phyloP scores from a whole-genome alignment of 495 filamentous ascomycete genomes.

The Friedmanniomyces simplex region DNA sequence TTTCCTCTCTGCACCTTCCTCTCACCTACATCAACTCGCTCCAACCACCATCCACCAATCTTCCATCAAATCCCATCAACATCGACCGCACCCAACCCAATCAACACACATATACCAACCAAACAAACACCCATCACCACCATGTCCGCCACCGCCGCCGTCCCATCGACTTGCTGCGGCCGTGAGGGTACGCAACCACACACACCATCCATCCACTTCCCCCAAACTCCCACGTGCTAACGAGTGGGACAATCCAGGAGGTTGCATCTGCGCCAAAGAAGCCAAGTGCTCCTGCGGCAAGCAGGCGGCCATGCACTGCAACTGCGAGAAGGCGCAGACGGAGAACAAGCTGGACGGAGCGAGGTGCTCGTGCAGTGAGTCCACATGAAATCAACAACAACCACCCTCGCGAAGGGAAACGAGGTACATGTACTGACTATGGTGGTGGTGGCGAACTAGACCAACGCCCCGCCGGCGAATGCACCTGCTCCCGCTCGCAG shows the following conservation, averaged over 20 bases:
- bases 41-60: background rate
- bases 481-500: conserved; percentile 66
- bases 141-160: conserved; percentile 22
- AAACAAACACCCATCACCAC: background rate
- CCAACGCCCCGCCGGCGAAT: conserved; percentile 63
- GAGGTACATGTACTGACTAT: too few species aligned
- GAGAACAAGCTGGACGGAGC: conserved; percentile 69
- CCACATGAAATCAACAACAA: too few species aligned
- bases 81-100: background rate
- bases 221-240: background rate
- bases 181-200: conserved; percentile 29
- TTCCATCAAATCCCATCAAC: background rate
- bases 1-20: background rate
- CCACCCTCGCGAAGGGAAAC: too few species aligned
- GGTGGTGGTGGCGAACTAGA: too few species aligned
- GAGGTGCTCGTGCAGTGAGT: conserved; percentile 74
- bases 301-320: conserved; percentile 74
- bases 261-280: conserved; percentile 48
- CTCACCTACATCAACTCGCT: background rate
- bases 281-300: conserved; percentile 72
- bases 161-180: conserved; percentile 57
- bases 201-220: background rate
- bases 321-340: conserved; percentile 60
- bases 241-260: background rate
- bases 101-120: background rate